Percentiles rank a stretch among this genome's conserved stretches.
These are phyloP conservation scores for Andrographis paniculata DNA, from an alignment of 305 asterid species.

Conservation along the genomic window DNA sequence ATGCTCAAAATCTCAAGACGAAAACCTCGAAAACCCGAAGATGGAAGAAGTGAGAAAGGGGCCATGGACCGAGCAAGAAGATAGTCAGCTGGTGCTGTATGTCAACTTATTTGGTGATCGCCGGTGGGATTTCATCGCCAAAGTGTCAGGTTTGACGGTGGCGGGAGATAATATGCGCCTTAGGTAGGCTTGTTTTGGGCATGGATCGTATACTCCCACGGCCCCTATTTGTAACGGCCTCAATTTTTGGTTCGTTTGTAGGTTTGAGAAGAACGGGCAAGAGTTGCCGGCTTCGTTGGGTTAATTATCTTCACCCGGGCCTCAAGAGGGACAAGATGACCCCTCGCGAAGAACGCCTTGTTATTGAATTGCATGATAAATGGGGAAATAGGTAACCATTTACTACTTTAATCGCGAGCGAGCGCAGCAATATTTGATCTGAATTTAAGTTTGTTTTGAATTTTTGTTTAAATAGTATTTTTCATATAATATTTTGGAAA, in stretches of 20 bases:
- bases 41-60: slow-evolving; percentile 54
- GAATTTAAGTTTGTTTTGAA: no score
- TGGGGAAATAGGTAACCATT: slow-evolving; percentile 71
- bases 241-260: slow-evolving; percentile 14
- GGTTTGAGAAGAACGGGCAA: slow-evolving; percentile 90
- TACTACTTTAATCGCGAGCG: neutral
- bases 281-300: slow-evolving; percentile 97
- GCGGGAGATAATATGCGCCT: slow-evolving; percentile 71
- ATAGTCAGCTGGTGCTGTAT: slow-evolving; percentile 54
- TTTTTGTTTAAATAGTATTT: no score
- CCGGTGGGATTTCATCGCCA: slow-evolving; percentile 95
- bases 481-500: no score
- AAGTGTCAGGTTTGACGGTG: slow-evolving; percentile 99
- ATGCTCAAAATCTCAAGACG: no score
- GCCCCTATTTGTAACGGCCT: slow-evolving; percentile 19
- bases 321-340: slow-evolving; percentile 82
- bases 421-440: neutral
- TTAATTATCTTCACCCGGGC: slow-evolving; percentile 83
- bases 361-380: slow-evolving; percentile 71
- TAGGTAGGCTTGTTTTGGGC: slow-evolving; percentile 89
- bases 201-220: no score
- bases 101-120: slow-evolving; percentile 92
- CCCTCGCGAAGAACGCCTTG: slow-evolving; percentile 65
- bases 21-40: no score
- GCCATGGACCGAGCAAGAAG: slow-evolving; percentile 95